Evolutionary conservation across 306 rosid species (phyloP), one percentile per base, ranked within the genome.

Genomic region (Casuarina glauca): DNA sequence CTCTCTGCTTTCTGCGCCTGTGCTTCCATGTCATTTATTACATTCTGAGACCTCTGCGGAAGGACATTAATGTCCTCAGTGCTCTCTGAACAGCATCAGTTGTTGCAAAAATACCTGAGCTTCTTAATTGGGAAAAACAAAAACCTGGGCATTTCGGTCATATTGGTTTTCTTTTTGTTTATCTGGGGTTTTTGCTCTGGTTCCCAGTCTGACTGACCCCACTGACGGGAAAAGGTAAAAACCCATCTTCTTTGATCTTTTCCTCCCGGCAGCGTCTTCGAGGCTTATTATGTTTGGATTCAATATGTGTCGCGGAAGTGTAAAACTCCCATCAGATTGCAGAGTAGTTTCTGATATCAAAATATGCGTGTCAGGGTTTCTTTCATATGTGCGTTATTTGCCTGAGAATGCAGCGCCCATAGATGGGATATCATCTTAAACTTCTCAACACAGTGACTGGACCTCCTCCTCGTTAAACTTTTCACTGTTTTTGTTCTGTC

Each of bases 111-210:
- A 73, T 58, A 49, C 74, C 80, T 76, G 77, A 73, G 38, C 35
- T 74, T 63, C 80, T 46, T 48, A 3, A 68, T 74, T 8, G 60
- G 84, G 75, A 51, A 39, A 55, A 76, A 72, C 72, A 80, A 79
- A 66, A 75, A 50, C 78, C 74, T 38, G 84, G 79, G 81, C 67
- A 57, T 76, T 79, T 51, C 54, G 50, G 80, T 77, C 74, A 79
- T 76, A 52, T 73, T 10, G 0, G 9, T 41, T 57, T 42, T 9
- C 17, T 53, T 70, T 7, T 38, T 78, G 51, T 36, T 76, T 36
- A 53, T n/a, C 62, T 58, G 49, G 36, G 68, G n/a, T 8, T 0
- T 43, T 26, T 20, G 20, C 74, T 4, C 7, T 12, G 41, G 4
- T 10, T 1, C 39, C 57, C 49, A 8, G 62, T 4, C 11, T 39